Evolutionary conservation across 2,329 filamentous ascomycete genomes (phyloP), one percentile per base, ranked within the genome.

Genomic region (Neurospora sp.): DNA sequence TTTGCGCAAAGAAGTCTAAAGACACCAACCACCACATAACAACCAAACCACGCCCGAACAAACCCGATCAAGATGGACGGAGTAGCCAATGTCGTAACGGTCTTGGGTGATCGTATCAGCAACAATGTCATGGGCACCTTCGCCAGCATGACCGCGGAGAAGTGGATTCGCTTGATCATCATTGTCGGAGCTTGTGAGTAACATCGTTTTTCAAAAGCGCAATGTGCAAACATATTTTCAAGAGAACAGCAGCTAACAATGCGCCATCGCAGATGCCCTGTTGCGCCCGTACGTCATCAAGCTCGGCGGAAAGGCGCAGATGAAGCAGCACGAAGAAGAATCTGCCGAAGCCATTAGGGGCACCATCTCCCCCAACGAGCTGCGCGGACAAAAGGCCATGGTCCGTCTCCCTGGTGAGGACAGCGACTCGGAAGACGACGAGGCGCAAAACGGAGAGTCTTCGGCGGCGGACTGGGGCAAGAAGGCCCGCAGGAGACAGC

Each of bases 211-310:
- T 5, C 28, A 38, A 19, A 5, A 39, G 65, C 65, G 36, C 65
- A 66, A 39, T n/a, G 65, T 10, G 36, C 36, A 66, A 8, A 2
- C 8, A 38, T 10, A 39, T 8, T 6, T 28, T 17, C 3, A 39
- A 33, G 8, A 3, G 1, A 8, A 33, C 65, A 19, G 8, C 6
- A 41, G 66, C 70, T 73, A 66, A 73, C 46, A 2, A 36, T 12
- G 6, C 28, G 33, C 19, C 2, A 8, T 3, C 0, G 17, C 15
- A 76, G 74, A 76, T 52, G 77, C 89, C 73, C 85, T 96, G 68
- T 76, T 93, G 33, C 88, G 92, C 0, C 92, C 92, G 0, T 93
- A 92, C 78, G 79, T 94, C 68, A 84, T 94, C 76, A 90, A 90
- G 77, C 80, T 88, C 43, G 88, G 88, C 74, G 87, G 85, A 71